These are phyloP conservation scores for Betula pendula DNA, from an alignment of 306 rosid genomes.

Conservation along the genomic window DNA sequence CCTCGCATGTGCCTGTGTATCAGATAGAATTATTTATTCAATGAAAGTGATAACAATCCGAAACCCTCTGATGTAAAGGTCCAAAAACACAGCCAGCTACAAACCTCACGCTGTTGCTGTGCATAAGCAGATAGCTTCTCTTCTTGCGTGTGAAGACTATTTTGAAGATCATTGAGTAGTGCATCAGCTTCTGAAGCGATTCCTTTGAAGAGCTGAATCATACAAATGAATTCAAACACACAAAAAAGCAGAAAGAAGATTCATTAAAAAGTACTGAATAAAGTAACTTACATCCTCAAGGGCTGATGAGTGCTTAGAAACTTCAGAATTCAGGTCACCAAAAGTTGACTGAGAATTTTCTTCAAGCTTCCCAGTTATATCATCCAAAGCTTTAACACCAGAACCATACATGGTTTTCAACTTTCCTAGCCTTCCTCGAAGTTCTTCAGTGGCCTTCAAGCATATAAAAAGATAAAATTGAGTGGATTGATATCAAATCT, in stretches of 20 bases:
- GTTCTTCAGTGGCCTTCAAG: constrained; percentile 90
- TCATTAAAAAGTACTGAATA: background rate
- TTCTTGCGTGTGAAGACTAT: constrained; percentile 86
- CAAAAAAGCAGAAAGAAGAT: constrained; percentile 10
- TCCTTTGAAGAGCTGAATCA: constrained; percentile 86
- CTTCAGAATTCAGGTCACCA: constrained; percentile 77
- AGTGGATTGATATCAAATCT: background rate
- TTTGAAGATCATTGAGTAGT: constrained; percentile 80
- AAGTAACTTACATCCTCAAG: constrained; percentile 74
- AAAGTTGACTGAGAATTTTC: constrained; percentile 79
- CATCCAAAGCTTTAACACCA: constrained; percentile 76
- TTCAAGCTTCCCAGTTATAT: constrained; percentile 81
- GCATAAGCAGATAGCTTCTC: constrained; percentile 82
- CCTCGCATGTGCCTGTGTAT: constrained; percentile 85
- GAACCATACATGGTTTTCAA: constrained; percentile 78
- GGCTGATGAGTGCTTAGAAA: constrained; percentile 84
- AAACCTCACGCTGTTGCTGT: constrained; percentile 84
- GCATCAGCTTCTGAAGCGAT: constrained; percentile 93
- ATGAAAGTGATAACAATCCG: constrained; percentile 4
- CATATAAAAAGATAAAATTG: constrained; percentile 22
- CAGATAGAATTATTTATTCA: background rate
- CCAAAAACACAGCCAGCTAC: constrained; percentile 21
- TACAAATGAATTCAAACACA: constrained; percentile 38
- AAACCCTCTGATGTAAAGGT: constrained; percentile 24
- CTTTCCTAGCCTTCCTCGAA: constrained; percentile 67